phyloP scores from a whole-genome alignment of 2,329 filamentous ascomycete genomes.

The Fusarium nanum region DNA sequence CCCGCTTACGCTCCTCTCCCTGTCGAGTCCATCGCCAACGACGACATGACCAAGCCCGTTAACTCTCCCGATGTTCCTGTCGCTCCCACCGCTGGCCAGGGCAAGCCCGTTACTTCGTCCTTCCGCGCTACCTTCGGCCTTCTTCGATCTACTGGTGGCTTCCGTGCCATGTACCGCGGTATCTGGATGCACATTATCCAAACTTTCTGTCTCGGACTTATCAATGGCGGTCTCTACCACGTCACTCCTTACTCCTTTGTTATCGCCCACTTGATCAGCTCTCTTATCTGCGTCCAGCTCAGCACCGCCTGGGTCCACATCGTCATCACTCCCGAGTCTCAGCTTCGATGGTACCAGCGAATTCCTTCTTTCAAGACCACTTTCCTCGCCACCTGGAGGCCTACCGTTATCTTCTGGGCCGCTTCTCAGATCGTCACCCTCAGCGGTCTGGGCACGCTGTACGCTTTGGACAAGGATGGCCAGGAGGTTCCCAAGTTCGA shows the following conservation, averaged over 20 bases:
- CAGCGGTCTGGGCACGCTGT: constrained; percentile 58
- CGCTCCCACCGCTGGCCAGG: constrained; percentile 17
- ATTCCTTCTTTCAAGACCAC: constrained; percentile 73
- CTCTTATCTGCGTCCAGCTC: constrained; percentile 73
- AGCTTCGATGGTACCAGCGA: constrained; percentile 74
- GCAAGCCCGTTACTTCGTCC: constrained; percentile 59
- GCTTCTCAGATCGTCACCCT: constrained; percentile 62
- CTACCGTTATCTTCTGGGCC: constrained; percentile 72
- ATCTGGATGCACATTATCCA: constrained; percentile 59
- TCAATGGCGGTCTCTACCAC: constrained; percentile 58
- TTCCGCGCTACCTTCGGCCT: constrained; percentile 63
- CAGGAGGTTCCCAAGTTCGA: constrained; percentile 49
- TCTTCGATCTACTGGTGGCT: constrained; percentile 72
- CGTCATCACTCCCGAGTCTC: constrained; percentile 77
- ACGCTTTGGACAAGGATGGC: constrained; percentile 58
- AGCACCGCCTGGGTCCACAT: constrained; percentile 86
- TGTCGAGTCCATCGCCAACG: constrained; percentile 57
- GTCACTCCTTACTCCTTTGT: constrained; percentile 59
- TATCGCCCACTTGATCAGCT: constrained; percentile 56
- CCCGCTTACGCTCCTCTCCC: constrained; percentile 66
- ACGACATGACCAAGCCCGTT: constrained; percentile 49
- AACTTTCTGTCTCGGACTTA: constrained; percentile 52
- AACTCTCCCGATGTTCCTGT: constrained; percentile 42
- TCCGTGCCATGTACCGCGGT: constrained; percentile 76
- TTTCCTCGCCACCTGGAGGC: constrained; percentile 75